phyloP scores from a whole-genome alignment of 2,329 filamentous ascomycete genomes.

The Verticillium zaregamsianum region DNA sequence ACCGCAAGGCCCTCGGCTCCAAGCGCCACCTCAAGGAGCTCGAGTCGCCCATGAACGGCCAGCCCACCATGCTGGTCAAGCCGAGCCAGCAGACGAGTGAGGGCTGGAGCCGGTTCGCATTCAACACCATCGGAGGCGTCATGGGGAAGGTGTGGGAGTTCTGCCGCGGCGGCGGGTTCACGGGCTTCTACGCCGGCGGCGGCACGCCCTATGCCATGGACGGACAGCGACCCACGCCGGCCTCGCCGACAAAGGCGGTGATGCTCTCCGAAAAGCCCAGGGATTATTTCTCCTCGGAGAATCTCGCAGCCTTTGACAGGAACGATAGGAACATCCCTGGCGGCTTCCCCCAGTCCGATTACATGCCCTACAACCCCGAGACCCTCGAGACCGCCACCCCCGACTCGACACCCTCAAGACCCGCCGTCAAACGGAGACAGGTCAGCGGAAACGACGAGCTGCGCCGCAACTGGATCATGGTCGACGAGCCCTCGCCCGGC shows the following conservation, averaged over 20 bases:
- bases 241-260: not conserved
- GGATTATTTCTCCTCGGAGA: not conserved
- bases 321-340: conserved; percentile 12
- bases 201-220: conserved; percentile 64
- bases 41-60: conserved; percentile 26
- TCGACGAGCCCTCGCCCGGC: conserved; percentile 36
- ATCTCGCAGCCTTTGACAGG: not conserved
- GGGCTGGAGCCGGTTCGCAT: conserved; percentile 55
- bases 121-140: conserved; percentile 61
- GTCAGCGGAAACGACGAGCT: conserved; percentile 53
- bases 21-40: conserved; percentile 33
- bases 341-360: conserved; percentile 24
- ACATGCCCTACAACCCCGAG: conserved; percentile 23
- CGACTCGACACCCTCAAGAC: conserved; percentile 38
- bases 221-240: conserved; percentile 3
- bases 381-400: conserved; percentile 25
- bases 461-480: conserved; percentile 67
- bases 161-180: conserved; percentile 69
- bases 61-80: conserved; percentile 27
- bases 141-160: conserved; percentile 82
- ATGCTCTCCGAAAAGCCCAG: not conserved
- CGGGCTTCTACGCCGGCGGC: conserved; percentile 82
- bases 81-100: conserved; percentile 24
- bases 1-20: conserved; percentile 47
- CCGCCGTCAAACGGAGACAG: conserved; percentile 50